A percentile compares a stretch with the other conserved stretches of the same genome.
Conservation (phyloP, 2,329 filamentous ascomycete genomes). For the Paracamarosporium sp. region DNA sequence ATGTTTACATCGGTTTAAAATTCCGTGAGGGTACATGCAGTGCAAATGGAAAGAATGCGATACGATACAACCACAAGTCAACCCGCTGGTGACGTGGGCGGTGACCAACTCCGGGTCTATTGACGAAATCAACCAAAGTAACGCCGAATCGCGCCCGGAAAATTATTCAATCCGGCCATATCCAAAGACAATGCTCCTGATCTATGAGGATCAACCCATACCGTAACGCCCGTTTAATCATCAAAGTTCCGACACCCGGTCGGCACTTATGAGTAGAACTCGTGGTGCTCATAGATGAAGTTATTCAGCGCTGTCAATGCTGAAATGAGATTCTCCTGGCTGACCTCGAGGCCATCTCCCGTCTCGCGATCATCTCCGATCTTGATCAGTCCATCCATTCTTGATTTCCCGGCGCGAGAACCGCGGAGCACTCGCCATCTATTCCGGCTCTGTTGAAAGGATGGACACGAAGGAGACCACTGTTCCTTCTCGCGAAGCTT, state of each 20-base stretch:
- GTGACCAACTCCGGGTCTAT: slow-evolving; percentile 12
- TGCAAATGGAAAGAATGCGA: slow-evolving; percentile 21
- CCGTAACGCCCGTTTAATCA: slow-evolving; percentile 22
- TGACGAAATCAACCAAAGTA: background rate
- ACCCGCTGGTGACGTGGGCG: slow-evolving; percentile 1
- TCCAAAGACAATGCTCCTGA: slow-evolving; percentile 19
- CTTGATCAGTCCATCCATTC: slow-evolving; percentile 39
- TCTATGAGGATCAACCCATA: slow-evolving; percentile 18
- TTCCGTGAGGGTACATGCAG: slow-evolving; percentile 9
- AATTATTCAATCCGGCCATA: background rate
- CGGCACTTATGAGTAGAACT: slow-evolving; percentile 20
- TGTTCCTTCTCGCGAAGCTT: slow-evolving; percentile 41
- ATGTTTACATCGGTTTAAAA: slow-evolving; percentile 31
- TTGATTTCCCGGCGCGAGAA: slow-evolving; percentile 36
- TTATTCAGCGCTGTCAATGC: slow-evolving; percentile 45
- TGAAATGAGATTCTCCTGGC: slow-evolving; percentile 38
- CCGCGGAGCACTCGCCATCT: slow-evolving; percentile 41
- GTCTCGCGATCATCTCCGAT: slow-evolving; percentile 37
- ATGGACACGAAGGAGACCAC: slow-evolving; percentile 36
- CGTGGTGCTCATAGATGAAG: slow-evolving; percentile 45
- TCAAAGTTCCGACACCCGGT: slow-evolving; percentile 20
- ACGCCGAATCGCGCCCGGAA: slow-evolving; percentile 6
- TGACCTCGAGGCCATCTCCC: slow-evolving; percentile 41
- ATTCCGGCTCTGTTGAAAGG: slow-evolving; percentile 36
- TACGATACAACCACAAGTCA: slow-evolving; percentile 16